Evolutionary conservation across 345 rosid species (phyloP).

Genomic region (Noccaea bulbosa): DNA sequence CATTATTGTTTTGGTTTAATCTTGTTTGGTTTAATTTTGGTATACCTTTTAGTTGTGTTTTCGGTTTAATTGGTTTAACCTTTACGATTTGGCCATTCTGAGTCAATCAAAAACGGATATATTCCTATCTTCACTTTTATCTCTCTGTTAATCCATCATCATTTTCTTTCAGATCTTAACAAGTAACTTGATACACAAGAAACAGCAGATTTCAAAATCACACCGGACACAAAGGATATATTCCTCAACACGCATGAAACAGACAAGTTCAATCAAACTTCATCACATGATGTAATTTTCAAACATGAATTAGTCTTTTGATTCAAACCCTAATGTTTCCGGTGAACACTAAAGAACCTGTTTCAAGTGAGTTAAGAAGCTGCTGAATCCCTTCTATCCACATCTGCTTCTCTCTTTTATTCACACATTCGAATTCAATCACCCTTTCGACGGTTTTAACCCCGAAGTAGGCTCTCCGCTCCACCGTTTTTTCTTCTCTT

Average conservation of each 20-base stretch:
- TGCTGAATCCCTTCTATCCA: constrained; percentile 84
- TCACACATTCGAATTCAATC: constrained; percentile 81
- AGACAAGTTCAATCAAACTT: constrained; percentile 22
- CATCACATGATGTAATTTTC: constrained; percentile 21
- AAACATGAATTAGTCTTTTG: constrained; percentile 8
- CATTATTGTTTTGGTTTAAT: too few relatives aligned
- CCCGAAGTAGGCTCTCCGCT: constrained; percentile 72
- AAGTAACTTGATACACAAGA: constrained; percentile 18
- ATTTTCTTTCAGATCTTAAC: neutral
- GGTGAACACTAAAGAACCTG: constrained; percentile 27
- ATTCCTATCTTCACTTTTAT: too few relatives aligned
- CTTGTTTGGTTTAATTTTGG: too few relatives aligned
- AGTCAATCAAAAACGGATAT: too few relatives aligned
- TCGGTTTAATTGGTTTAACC: too few relatives aligned
- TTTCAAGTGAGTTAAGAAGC: constrained; percentile 54
- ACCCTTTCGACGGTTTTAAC: constrained; percentile 69
- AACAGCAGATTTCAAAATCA: constrained; percentile 13
- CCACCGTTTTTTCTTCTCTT: constrained; percentile 42
- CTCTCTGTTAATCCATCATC: too few relatives aligned
- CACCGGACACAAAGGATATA: constrained; percentile 14
- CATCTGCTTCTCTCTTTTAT: constrained; percentile 65
- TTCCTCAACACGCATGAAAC: constrained; percentile 17
- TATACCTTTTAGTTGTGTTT: too few relatives aligned
- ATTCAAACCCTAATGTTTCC: constrained; percentile 20
- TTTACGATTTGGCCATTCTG: too few relatives aligned